A percentile compares a stretch with the other conserved stretches of the same genome.
Conservation (phyloP, 768 basidiomycete species). For the Lactarius indigo region DNA sequence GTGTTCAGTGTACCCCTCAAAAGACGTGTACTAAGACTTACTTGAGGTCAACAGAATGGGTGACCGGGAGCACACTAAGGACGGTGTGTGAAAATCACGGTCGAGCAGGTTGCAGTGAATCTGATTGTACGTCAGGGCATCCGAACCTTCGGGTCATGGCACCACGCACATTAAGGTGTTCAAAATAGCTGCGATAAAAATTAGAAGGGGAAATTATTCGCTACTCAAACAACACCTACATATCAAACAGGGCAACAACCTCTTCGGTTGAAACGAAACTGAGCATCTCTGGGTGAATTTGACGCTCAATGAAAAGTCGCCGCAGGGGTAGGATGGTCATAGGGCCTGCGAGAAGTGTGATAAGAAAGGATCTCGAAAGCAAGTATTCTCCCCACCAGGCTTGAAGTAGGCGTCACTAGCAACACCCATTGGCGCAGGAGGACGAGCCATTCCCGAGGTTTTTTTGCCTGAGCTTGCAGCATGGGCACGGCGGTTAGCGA, state of each 20-base stretch:
- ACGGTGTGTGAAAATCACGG: constrained; percentile 87
- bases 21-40: constrained; percentile 37
- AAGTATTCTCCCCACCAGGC: constrained; percentile 48
- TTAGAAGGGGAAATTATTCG: constrained; percentile 3
- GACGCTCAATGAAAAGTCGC: constrained; percentile 79
- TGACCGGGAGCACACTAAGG: constrained; percentile 88
- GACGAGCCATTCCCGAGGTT: constrained; percentile 22
- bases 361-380: constrained; percentile 11
- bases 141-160: background rate
- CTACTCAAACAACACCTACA: constrained; percentile 49
- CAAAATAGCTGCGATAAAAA: constrained; percentile 56
- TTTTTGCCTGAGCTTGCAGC: constrained; percentile 30
- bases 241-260: constrained; percentile 86
- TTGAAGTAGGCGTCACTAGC: constrained; percentile 90
- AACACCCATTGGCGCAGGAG: constrained; percentile 56
- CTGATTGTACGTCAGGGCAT: constrained; percentile 35
- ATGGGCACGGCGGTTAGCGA: constrained; percentile 67
- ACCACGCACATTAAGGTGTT: constrained; percentile 62
- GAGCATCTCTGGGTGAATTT: constrained; percentile 91
- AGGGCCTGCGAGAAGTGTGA: constrained; percentile 49
- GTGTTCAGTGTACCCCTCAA: constrained; percentile 3
- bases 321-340: constrained; percentile 86
- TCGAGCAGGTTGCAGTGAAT: constrained; percentile 81
- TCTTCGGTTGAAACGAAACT: constrained; percentile 85
- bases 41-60: constrained; percentile 94